phyloP scores from a whole-genome alignment of 106 monocot genomes.

The Amphibolis antarctica region DNA sequence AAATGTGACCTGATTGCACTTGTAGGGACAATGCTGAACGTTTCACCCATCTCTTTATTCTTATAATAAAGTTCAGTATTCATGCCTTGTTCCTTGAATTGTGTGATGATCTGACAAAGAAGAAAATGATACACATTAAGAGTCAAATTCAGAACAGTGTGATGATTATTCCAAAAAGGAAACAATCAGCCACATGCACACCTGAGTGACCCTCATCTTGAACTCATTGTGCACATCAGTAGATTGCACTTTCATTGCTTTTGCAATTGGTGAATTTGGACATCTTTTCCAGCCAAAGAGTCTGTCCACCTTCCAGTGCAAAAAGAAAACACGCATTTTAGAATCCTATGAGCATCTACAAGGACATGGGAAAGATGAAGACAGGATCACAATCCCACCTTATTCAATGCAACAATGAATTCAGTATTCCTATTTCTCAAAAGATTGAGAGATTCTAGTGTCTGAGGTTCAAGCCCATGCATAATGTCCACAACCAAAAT shows the following conservation, averaged over 20 bases:
- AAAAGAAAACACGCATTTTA: conserved; percentile 2
- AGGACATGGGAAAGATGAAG: not conserved
- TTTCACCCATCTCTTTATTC: conserved; percentile 92
- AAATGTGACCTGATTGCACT: conserved; percentile 73
- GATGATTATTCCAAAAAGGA: not conserved
- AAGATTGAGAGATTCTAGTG: conserved; percentile 89
- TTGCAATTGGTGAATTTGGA: conserved; percentile 64
- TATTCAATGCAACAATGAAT: conserved; percentile 97
- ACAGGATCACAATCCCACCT: conserved; percentile 33
- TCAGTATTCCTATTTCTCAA: conserved; percentile 68
- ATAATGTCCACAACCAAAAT: conserved; percentile 97
- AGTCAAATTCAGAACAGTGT: not conserved
- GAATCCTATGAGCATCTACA: not conserved
- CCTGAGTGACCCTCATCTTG: conserved; percentile 73
- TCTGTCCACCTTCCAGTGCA: conserved; percentile 55
- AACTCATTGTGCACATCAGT: conserved; percentile 88
- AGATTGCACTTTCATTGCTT: conserved; percentile 65
- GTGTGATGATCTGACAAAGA: conserved; percentile 49
- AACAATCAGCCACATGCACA: conserved; percentile 8
- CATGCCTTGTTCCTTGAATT: conserved; percentile 85
- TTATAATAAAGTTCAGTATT: conserved; percentile 96
- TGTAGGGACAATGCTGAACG: conserved; percentile 91
- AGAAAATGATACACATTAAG: conserved; percentile 1
- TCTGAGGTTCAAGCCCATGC: conserved; percentile 97
- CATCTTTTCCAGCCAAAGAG: conserved; percentile 88